These are phyloP conservation scores for Barbarea vulgaris DNA, from an alignment of 345 rosid species.

Conservation along the genomic window DNA sequence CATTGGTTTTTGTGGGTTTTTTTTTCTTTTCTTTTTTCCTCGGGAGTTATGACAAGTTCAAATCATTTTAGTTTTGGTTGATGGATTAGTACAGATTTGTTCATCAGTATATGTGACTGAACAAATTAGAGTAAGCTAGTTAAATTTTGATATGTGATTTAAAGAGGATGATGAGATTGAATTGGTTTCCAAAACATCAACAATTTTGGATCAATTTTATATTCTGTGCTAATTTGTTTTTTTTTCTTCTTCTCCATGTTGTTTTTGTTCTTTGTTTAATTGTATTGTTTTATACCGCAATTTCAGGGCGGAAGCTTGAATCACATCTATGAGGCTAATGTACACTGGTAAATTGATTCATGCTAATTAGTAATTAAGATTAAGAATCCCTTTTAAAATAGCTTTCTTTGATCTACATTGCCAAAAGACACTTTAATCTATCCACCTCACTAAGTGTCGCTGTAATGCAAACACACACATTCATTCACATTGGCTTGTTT, in stretches of 20 bases:
- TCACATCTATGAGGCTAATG: conserved; percentile 78
- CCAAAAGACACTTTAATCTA: conserved; percentile 76
- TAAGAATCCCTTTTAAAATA: not conserved
- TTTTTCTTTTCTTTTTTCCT: not conserved
- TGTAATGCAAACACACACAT: conserved; percentile 44
- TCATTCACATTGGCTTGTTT: not conserved
- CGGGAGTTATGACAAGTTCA: not conserved
- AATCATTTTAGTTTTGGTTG: not conserved
- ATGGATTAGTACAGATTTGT: not conserved
- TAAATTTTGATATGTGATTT: not conserved
- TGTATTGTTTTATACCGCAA: conserved; percentile 35
- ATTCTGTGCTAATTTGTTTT: not conserved
- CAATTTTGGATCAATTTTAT: not conserved
- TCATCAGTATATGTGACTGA: not conserved
- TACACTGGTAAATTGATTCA: conserved; percentile 45
- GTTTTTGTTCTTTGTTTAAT: not conserved
- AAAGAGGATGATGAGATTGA: not conserved
- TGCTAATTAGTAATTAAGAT: no score
- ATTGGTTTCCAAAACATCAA: not conserved
- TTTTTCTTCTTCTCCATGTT: no score
- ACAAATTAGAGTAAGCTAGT: not conserved
- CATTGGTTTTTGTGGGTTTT: not conserved
- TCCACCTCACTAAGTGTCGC: conserved; percentile 88
- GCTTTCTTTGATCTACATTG: conserved; percentile 42
- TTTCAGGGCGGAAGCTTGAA: conserved; percentile 76